phyloP scores from a whole-genome alignment of 2,329 filamentous ascomycete genomes.

The Leptosphaerulina australis region DNA sequence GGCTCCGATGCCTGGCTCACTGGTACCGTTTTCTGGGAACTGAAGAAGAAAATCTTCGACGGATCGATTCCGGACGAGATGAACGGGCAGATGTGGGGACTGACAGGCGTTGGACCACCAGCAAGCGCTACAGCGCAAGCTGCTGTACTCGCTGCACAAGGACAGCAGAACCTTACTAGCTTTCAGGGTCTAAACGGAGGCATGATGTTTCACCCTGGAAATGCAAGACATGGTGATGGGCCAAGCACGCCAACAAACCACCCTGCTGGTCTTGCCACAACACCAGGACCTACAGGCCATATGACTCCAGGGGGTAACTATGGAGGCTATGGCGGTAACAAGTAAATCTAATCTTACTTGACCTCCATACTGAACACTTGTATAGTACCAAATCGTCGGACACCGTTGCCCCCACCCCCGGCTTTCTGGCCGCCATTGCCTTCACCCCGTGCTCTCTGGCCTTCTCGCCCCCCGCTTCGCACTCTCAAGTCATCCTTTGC shows the following conservation, averaged over 20 bases:
- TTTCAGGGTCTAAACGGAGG: constrained; percentile 46
- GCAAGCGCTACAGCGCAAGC: constrained; percentile 63
- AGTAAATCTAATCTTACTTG: constrained; percentile 5
- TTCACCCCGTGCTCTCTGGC: background rate
- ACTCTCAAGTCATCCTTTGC: background rate
- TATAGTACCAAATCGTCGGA: constrained; percentile 6
- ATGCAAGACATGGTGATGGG: constrained; percentile 51
- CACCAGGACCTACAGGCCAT: constrained; percentile 66
- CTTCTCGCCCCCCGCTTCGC: background rate
- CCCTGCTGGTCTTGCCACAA: constrained; percentile 57
- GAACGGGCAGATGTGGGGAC: constrained; percentile 91
- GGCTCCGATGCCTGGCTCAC: constrained; percentile 94
- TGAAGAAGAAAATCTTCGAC: constrained; percentile 86
- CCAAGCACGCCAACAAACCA: constrained; percentile 73
- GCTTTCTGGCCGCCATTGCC: background rate
- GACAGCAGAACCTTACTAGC: constrained; percentile 37
- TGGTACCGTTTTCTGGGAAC: constrained; percentile 92
- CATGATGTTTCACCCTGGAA: constrained; percentile 51
- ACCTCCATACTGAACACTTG: constrained; percentile 11
- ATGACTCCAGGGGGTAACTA: constrained; percentile 82
- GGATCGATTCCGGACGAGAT: constrained; percentile 77
- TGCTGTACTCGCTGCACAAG: constrained; percentile 52
- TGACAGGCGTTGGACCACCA: constrained; percentile 66
- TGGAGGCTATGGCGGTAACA: constrained; percentile 58
- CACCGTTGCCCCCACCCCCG: background rate